Conservation (phyloP, 495 filamentous ascomycete species). For the Tuber brumale region DNA sequence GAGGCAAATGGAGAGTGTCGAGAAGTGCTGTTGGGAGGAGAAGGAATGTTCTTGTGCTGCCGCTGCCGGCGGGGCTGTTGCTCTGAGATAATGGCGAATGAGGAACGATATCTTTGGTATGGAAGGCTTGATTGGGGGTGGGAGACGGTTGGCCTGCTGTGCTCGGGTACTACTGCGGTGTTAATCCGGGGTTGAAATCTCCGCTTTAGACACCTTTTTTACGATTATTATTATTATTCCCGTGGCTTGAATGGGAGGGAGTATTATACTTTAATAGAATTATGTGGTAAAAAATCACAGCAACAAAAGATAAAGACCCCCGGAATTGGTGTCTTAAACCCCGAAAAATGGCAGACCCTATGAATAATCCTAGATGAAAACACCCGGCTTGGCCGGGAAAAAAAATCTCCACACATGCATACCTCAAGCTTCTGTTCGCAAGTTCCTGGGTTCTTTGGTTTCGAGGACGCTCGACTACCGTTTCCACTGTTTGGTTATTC, state of each 20-base stretch:
- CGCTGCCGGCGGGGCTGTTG: not conserved
- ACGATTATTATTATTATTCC: too few relatives aligned
- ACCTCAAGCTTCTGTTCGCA: not conserved
- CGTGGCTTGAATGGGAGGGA: not conserved
- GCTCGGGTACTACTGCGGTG: not conserved
- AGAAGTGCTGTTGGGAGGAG: constrained; percentile 23
- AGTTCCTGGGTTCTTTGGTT: not conserved
- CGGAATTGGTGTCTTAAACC: not conserved
- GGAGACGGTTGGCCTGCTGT: not conserved
- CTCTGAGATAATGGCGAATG: not conserved
- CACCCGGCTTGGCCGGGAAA: not conserved
- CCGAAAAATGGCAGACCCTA: not conserved
- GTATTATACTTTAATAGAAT: not conserved
- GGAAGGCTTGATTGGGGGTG: not conserved
- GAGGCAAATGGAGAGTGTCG: constrained; percentile 37
- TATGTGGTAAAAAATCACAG: not conserved
- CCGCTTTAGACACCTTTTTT: not conserved
- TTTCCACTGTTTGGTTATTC: not conserved
- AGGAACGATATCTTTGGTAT: not conserved
- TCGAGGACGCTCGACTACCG: not conserved
- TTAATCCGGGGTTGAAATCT: not conserved
- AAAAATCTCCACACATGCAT: not conserved
- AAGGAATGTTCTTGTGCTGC: not conserved
- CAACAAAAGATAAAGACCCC: not conserved
- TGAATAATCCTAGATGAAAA: not conserved